These are phyloP conservation scores for Rhodotorula sp. DNA, from an alignment of 1,284 basidiomycete genomes.

Conservation along the genomic window DNA sequence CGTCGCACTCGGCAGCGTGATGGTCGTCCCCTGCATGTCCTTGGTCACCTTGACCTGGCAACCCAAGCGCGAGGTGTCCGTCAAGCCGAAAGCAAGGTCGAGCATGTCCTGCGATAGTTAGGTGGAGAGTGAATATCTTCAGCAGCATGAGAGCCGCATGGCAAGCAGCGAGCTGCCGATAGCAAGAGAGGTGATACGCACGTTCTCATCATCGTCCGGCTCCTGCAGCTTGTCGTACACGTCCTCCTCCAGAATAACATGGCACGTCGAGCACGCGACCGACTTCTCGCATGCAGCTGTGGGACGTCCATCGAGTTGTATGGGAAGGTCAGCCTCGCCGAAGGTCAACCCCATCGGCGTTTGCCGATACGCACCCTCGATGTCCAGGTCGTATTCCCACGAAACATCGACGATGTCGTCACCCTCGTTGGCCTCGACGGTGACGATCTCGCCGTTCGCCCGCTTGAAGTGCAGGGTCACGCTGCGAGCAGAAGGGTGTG, in stretches of 20 bases:
- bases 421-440: conserved; percentile 88
- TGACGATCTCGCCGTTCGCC: conserved; percentile 73
- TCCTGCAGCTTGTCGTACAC: conserved; percentile 84
- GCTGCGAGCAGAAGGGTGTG: conserved; percentile 53
- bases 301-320: no score
- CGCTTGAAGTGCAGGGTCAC: conserved; percentile 89
- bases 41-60: conserved; percentile 80
- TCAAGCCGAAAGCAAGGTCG: conserved; percentile 95
- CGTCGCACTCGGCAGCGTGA: conserved; percentile 86
- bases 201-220: conserved; percentile 85
- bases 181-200: background rate
- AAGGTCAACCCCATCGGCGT: no score
- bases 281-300: conserved; percentile 89
- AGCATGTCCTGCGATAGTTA: conserved; percentile 73
- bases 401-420: conserved; percentile 89
- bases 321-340: background rate
- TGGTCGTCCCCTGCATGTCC: conserved; percentile 82
- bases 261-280: conserved; percentile 96
- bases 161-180: background rate
- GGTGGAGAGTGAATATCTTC: background rate
- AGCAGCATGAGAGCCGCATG: background rate
- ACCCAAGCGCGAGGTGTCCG: conserved; percentile 75
- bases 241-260: conserved; percentile 82
- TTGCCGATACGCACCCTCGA: conserved; percentile 71
- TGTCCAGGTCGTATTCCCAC: conserved; percentile 93